A percentile compares a stretch with the other conserved stretches of the same genome.
phyloP scores from a whole-genome alignment of 2,329 filamentous ascomycete species.

The Verticillium longisporum region DNA sequence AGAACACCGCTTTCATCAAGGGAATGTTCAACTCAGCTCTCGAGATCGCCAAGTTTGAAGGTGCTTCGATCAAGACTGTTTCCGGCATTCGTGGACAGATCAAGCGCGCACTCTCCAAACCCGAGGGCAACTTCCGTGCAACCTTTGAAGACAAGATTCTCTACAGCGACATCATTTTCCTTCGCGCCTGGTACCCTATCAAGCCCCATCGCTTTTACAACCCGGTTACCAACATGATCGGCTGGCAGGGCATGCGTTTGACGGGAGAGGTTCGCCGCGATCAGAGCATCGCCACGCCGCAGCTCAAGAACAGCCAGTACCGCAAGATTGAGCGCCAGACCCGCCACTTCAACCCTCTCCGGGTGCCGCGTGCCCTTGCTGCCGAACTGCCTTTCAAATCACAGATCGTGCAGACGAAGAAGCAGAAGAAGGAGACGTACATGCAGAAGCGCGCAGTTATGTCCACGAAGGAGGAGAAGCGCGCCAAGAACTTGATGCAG shows the following conservation, averaged over 20 bases:
- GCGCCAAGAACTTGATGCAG: conserved; percentile 81
- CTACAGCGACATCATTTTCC: conserved; percentile 92
- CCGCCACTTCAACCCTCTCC: conserved; percentile 72
- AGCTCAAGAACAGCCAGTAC: conserved; percentile 81
- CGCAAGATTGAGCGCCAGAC: conserved; percentile 57
- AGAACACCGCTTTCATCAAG: conserved; percentile 97
- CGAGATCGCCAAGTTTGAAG: conserved; percentile 97
- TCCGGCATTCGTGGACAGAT: conserved; percentile 95
- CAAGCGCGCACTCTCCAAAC: conserved; percentile 88
- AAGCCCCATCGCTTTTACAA: conserved; percentile 96
- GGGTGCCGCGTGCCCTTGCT: conserved; percentile 72
- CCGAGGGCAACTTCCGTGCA: conserved; percentile 91
- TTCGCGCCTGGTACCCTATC: conserved; percentile 94
- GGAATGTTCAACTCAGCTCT: conserved; percentile 94
- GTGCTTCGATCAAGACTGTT: conserved; percentile 90
- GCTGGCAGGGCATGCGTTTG: conserved; percentile 89
- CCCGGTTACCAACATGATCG: conserved; percentile 85
- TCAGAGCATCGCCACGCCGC: conserved; percentile 67
- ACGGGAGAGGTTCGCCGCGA: conserved; percentile 85
- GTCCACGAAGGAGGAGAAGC: conserved; percentile 77
- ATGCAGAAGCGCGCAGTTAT: conserved; percentile 92
- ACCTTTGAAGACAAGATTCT: conserved; percentile 99
- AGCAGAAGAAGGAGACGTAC: conserved; percentile 77
- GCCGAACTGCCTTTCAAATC: conserved; percentile 86
- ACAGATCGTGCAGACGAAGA: conserved; percentile 76